Conservation (phyloP, 2,329 filamentous ascomycete genomes). For the Colletotrichum trifolii region DNA sequence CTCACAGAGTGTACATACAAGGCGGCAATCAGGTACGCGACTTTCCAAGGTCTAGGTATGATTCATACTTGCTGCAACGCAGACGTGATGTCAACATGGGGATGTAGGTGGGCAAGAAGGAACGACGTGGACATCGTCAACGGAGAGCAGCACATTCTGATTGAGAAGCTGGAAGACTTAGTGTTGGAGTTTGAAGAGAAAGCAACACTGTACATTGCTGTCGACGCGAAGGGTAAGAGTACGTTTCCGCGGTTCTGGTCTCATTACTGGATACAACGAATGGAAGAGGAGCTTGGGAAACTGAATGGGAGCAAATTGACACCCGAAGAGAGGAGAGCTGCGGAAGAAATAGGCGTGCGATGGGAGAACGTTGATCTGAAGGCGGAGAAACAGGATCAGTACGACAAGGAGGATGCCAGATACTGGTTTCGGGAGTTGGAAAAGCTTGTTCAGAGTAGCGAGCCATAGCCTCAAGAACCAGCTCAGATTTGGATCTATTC, state of each 20-base stretch:
- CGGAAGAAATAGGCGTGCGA: slow-evolving; percentile 1
- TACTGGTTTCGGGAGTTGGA: background rate
- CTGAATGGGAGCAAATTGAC: background rate
- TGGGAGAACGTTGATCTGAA: background rate
- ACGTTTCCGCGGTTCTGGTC: background rate
- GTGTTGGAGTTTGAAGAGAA: slow-evolving; percentile 2
- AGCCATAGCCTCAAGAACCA: background rate
- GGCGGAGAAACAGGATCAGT: background rate
- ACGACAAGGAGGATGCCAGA: background rate
- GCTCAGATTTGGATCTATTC: background rate
- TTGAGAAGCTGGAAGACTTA: background rate
- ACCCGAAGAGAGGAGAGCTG: background rate
- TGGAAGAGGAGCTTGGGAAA: background rate
- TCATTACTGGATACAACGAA: background rate
- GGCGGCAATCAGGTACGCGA: slow-evolving; percentile 3
- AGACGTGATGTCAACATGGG: no score
- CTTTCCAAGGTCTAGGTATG: background rate
- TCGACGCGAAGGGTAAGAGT: background rate
- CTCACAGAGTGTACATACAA: background rate
- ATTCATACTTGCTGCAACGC: background rate
- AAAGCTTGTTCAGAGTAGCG: background rate
- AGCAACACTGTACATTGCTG: background rate
- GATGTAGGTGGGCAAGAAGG: background rate
- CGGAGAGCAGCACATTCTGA: background rate
- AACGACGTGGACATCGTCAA: background rate